Percentiles rank a stretch among this genome's conserved stretches.
Evolutionary conservation across 148 eudicot genomes (phyloP).

Genomic region (Silene uniflora): DNA sequence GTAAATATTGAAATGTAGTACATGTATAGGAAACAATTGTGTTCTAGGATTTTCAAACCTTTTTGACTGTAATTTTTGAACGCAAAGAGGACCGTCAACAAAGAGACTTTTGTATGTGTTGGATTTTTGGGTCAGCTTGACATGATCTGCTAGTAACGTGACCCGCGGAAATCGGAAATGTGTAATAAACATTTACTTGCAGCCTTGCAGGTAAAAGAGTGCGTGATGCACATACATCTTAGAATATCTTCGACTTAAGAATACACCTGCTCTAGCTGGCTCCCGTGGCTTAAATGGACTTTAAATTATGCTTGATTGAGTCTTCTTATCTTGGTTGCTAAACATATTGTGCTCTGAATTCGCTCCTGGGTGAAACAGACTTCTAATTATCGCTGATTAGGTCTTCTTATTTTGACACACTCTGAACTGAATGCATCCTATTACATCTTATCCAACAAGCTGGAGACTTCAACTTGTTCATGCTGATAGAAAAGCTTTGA

Average conservation of each 20-base stretch:
- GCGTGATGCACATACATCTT: not conserved
- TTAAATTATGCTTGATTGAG: not conserved
- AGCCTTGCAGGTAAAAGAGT: not conserved
- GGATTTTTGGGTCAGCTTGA: not conserved
- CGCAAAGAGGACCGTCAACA: not conserved
- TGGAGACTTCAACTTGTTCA: too few relatives aligned
- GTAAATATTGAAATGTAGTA: slow-evolving; percentile 9
- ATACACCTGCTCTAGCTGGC: not conserved
- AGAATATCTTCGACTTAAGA: not conserved
- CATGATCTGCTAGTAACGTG: not conserved
- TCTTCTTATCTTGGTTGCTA: not conserved
- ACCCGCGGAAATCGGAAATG: not conserved
- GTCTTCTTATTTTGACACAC: too few relatives aligned
- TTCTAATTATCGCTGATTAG: too few relatives aligned
- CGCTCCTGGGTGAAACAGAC: too few relatives aligned
- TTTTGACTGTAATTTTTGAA: not conserved
- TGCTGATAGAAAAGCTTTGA: too few relatives aligned
- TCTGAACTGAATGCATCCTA: too few relatives aligned
- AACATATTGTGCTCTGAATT: too few relatives aligned
- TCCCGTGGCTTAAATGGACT: not conserved
- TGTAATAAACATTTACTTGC: not conserved
- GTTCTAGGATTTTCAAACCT: not conserved
- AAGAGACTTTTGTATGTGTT: not conserved
- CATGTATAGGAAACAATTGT: slow-evolving; percentile 17
- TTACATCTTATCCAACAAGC: too few relatives aligned